Evolutionary conservation across 108 stramenopile species (phyloP).

Genomic region (Aurantiochytrium sp.): DNA sequence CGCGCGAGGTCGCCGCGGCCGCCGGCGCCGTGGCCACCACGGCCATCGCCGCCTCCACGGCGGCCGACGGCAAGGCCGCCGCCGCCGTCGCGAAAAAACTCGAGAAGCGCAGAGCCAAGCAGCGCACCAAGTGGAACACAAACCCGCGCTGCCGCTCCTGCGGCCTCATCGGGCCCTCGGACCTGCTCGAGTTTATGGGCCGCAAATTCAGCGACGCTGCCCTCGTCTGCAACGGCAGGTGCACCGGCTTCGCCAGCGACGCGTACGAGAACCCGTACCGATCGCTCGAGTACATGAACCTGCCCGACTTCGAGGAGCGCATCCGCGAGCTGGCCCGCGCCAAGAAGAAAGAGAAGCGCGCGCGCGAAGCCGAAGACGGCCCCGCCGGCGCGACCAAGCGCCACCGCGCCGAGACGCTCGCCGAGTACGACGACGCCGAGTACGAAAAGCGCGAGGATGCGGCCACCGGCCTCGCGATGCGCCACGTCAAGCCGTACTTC

Average conservation of each 20-base stretch:
- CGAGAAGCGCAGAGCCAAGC: not conserved
- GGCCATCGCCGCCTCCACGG: not conserved
- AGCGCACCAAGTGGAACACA: not conserved
- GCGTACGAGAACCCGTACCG: conserved; percentile 10
- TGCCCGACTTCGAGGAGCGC: not conserved
- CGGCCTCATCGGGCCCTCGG: not conserved
- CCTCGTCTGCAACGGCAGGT: not conserved
- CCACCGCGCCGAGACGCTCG: not conserved
- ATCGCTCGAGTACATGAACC: not conserved
- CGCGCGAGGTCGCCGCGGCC: not conserved
- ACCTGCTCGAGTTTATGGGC: not conserved
- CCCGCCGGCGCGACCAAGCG: not conserved
- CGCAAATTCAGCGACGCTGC: not conserved
- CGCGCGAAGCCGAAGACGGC: not conserved
- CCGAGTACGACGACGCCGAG: not conserved
- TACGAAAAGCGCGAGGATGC: not conserved
- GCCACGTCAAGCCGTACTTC: conserved; percentile 42
- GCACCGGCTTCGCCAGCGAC: not conserved
- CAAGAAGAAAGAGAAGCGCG: not conserved
- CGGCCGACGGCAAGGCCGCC: not conserved
- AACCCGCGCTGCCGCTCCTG: conserved; percentile 17
- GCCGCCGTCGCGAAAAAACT: not conserved
- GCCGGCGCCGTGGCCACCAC: not conserved
- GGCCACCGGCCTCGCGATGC: not conserved
- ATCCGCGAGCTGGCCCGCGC: not conserved